These are phyloP conservation scores for Lenzites betulinus DNA, from an alignment of 768 basidiomycete genomes.

Conservation along the genomic window DNA sequence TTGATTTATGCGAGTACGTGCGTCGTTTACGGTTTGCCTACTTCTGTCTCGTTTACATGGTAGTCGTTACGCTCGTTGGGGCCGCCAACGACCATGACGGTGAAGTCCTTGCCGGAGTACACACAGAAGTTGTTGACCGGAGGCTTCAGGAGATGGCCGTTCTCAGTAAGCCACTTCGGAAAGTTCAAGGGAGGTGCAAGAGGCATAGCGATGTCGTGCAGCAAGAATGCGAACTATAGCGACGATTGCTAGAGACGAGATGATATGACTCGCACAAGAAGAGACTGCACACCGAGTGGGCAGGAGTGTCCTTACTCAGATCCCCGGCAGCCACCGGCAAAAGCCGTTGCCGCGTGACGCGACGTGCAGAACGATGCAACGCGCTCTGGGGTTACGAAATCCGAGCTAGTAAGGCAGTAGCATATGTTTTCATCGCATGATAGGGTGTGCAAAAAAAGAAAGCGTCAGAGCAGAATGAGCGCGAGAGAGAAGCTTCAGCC, in stretches of 20 bases:
- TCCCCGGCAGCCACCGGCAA: conserved; percentile 3
- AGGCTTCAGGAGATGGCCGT: conserved; percentile 77
- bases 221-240: no score
- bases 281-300: not conserved
- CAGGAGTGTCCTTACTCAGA: conserved; percentile 13
- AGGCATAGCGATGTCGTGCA: conserved; percentile 51
- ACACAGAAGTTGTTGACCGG: conserved; percentile 93
- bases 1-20: not conserved
- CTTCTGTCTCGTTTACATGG: conserved; percentile 95
- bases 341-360: conserved; percentile 4
- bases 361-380: not conserved
- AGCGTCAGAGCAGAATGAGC: no score
- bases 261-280: not conserved
- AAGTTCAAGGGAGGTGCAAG: conserved; percentile 86
- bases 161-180: conserved; percentile 83
- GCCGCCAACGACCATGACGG: conserved; percentile 96
- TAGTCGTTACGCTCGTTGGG: conserved; percentile 95
- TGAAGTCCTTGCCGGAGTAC: conserved; percentile 81
- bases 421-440: no score
- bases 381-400: not conserved
- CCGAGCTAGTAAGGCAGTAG: no score
- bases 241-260: no score
- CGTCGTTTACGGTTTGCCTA: conserved; percentile 30
- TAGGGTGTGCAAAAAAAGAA: no score
- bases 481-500: no score